Percentiles rank a stretch among this genome's conserved stretches.
These are phyloP conservation scores for Henckelia pumila DNA, from an alignment of 257 asterid genomes.

Conservation along the genomic window DNA sequence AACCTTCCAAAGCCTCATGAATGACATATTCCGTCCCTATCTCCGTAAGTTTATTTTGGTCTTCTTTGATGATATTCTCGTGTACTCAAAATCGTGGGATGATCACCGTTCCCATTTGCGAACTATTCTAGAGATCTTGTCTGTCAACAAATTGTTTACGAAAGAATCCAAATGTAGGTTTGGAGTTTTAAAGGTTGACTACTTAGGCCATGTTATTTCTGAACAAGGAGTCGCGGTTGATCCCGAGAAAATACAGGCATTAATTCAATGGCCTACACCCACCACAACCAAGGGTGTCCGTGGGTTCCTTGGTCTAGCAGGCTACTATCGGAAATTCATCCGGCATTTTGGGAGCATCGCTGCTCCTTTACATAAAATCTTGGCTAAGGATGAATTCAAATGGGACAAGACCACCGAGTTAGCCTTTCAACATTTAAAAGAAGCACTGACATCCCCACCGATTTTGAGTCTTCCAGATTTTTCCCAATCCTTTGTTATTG, in stretches of 20 bases:
- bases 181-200: not conserved
- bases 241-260: not conserved
- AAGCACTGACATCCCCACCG: conserved; percentile 2
- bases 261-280: not conserved
- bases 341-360: no score
- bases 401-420: not conserved
- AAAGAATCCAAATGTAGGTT: no score
- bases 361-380: not conserved
- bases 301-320: no score
- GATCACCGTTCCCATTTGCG: no score
- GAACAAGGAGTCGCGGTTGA: conserved; percentile 1
- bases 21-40: conserved; percentile 5
- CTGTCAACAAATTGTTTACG: no score
- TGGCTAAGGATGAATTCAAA: conserved; percentile 2
- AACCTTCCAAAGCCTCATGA: not conserved
- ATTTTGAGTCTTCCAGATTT: not conserved
- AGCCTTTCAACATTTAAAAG: not conserved
- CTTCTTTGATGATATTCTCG: no score
- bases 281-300: no score
- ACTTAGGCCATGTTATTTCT: conserved; percentile 10
- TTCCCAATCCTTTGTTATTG: not conserved
- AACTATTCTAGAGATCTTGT: no score
- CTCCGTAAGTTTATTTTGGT: not conserved
- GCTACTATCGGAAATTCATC: no score
- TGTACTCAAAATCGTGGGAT: no score